These are phyloP conservation scores for Nakaseomyces nivariensis DNA, from an alignment of 1,139 yeast species.

Conservation along the genomic window DNA sequence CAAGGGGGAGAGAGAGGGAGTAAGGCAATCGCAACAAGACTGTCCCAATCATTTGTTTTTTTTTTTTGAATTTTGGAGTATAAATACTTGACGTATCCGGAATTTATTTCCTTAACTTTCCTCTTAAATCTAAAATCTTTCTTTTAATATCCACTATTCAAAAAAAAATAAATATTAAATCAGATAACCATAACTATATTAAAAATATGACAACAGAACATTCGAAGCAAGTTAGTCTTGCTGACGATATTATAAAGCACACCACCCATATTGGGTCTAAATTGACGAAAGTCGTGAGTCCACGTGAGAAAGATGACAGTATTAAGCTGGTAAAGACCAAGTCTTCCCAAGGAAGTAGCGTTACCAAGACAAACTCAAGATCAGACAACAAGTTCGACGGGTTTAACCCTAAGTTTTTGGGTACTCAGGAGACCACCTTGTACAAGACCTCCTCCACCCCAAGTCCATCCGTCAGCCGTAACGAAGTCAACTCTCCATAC, in stretches of 20 bases:
- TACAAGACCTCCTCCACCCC: slow-evolving; percentile 1
- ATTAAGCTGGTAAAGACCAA: slow-evolving; percentile 1
- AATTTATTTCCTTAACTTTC: background rate
- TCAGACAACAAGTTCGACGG: background rate
- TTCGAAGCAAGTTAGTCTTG: slow-evolving; percentile 2
- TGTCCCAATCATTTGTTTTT: too few relatives aligned
- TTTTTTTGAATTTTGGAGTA: background rate
- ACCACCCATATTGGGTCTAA: background rate
- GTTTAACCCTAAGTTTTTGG: background rate
- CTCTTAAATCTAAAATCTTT: background rate
- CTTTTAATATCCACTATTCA: background rate
- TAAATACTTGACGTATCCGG: background rate
- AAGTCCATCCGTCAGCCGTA: slow-evolving; percentile 1
- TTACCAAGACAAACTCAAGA: background rate
- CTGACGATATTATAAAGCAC: slow-evolving; percentile 1
- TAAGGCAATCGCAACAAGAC: too few relatives aligned
- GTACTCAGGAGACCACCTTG: background rate
- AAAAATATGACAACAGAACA: background rate
- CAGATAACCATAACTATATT: too few relatives aligned
- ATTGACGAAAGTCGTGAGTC: slow-evolving; percentile 1
- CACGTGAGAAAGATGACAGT: background rate
- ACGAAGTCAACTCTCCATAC: slow-evolving; percentile 28
- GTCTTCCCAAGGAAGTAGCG: background rate
- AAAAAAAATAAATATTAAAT: background rate
- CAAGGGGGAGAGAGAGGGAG: too few relatives aligned